A percentile compares a stretch with the other conserved stretches of the same genome.
phyloP scores from a whole-genome alignment of 2,329 filamentous ascomycete genomes.

The Curvularia spicifera region DNA sequence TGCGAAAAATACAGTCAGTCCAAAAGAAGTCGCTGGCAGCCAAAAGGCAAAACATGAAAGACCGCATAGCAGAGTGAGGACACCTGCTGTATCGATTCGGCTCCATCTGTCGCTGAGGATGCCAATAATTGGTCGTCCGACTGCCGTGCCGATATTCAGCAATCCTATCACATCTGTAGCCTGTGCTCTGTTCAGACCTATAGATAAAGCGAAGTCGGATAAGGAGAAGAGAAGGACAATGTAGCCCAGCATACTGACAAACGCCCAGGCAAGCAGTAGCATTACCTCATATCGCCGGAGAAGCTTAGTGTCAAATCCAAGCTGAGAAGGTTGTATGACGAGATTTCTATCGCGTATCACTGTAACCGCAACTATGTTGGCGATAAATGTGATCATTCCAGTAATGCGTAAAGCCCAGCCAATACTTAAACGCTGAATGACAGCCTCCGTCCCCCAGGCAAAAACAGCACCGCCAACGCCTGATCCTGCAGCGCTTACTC shows the following conservation, averaged over 20 bases:
- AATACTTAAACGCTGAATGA: slow-evolving; percentile 47
- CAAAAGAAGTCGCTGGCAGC: slow-evolving; percentile 54
- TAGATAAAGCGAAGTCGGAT: slow-evolving; percentile 55
- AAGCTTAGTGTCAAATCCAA: slow-evolving; percentile 47
- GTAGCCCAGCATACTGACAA: slow-evolving; percentile 57
- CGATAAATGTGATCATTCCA: slow-evolving; percentile 39
- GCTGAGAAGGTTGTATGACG: slow-evolving; percentile 42
- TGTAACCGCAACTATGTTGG: slow-evolving; percentile 38
- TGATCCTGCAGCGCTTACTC: slow-evolving; percentile 50
- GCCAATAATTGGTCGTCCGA: slow-evolving; percentile 57
- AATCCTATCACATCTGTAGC: slow-evolving; percentile 53
- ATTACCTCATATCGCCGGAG: slow-evolving; percentile 46
- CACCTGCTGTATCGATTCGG: slow-evolving; percentile 52
- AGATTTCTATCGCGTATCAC: slow-evolving; percentile 46
- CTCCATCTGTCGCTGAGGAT: slow-evolving; percentile 55
- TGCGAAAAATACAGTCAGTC: slow-evolving; percentile 53
- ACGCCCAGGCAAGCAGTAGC: slow-evolving; percentile 52
- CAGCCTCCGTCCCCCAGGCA: slow-evolving; percentile 42
- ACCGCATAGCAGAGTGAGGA: slow-evolving; percentile 50
- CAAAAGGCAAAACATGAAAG: slow-evolving; percentile 54
- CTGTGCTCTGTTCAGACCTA: slow-evolving; percentile 51
- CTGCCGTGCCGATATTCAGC: slow-evolving; percentile 56
- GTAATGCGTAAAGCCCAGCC: slow-evolving; percentile 54
- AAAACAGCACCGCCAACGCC: slow-evolving; percentile 51
- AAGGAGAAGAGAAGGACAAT: slow-evolving; percentile 56